These are phyloP conservation scores for Salicornia ramosissima DNA, from an alignment of 148 eudicot genomes.

Conservation along the genomic window DNA sequence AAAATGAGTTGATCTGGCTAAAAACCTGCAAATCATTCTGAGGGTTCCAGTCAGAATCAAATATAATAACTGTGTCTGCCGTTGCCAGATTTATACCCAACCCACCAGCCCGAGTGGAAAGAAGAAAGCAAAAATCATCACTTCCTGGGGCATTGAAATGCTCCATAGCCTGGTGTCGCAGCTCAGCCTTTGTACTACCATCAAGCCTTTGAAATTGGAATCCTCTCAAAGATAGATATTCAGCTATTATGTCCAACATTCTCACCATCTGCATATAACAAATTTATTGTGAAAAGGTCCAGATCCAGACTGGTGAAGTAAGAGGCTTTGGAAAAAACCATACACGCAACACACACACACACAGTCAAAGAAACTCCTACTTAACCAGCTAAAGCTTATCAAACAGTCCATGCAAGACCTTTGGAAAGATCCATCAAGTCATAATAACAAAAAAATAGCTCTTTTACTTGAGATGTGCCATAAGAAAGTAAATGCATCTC, in stretches of 20 bases:
- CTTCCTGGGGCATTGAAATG: slow-evolving; percentile 99
- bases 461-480: not conserved
- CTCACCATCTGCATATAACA: slow-evolving; percentile 79
- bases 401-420: not conserved
- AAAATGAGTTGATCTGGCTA: not conserved
- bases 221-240: slow-evolving; percentile 86
- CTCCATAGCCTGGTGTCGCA: slow-evolving; percentile 99
- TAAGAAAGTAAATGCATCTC: not conserved
- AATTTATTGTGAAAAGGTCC: not conserved
- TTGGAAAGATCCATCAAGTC: not conserved
- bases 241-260: slow-evolving; percentile 97
- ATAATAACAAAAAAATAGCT: not conserved
- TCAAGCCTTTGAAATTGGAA: slow-evolving; percentile 96
- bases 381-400: not conserved
- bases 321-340: too few relatives aligned
- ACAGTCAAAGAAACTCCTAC: not conserved
- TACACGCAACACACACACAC: not conserved
- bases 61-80: slow-evolving; percentile 96
- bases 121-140: slow-evolving; percentile 99
- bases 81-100: slow-evolving; percentile 97
- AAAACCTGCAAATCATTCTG: slow-evolving; percentile 95
- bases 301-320: too few relatives aligned
- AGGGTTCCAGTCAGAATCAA: slow-evolving; percentile 99
- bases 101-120: slow-evolving; percentile 99
- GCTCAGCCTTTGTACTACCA: slow-evolving; percentile 96